phyloP scores from a whole-genome alignment of 257 asterid genomes.

The Verbascum thapsus region DNA sequence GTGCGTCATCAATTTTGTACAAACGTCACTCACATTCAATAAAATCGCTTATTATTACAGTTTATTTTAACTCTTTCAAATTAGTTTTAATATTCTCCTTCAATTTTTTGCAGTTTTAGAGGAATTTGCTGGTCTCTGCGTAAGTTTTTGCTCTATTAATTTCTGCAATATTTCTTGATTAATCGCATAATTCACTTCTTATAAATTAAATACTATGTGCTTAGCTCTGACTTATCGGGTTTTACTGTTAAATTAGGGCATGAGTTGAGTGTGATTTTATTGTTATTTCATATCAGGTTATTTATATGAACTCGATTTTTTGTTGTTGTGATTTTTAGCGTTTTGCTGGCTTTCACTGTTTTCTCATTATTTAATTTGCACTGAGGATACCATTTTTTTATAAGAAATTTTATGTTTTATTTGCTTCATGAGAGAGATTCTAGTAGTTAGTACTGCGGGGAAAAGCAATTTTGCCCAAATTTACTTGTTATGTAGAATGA shows the following conservation, averaged over 20 bases:
- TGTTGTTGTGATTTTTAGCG: slow-evolving; percentile 19
- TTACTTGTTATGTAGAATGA: slow-evolving; percentile 12
- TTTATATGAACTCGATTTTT: slow-evolving; percentile 7
- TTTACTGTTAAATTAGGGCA: slow-evolving; percentile 31
- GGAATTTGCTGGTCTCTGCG: slow-evolving; percentile 30
- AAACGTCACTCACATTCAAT: slow-evolving; percentile 30
- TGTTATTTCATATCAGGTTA: slow-evolving; percentile 8
- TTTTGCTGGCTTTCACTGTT: slow-evolving; percentile 22
- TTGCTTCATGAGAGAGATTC: slow-evolving; percentile 10
- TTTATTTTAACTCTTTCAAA: neutral
- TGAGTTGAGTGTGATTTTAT: neutral
- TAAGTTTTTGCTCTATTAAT: slow-evolving; percentile 30
- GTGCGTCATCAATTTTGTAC: slow-evolving; percentile 25
- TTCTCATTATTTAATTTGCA: slow-evolving; percentile 21
- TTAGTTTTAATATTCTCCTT: neutral
- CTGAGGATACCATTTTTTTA: slow-evolving; percentile 5
- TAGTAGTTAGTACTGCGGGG: neutral
- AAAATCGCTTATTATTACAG: slow-evolving; percentile 20
- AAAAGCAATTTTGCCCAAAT: slow-evolving; percentile 32
- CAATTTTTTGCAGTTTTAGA: slow-evolving; percentile 15
- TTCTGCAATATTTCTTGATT: slow-evolving; percentile 10
- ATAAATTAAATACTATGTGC: slow-evolving; percentile 2
- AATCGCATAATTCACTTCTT: neutral
- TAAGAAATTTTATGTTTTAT: slow-evolving; percentile 9
- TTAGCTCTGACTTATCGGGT: neutral